phyloP scores from a whole-genome alignment of 129 eudicot species.

The Silybum marianum region DNA sequence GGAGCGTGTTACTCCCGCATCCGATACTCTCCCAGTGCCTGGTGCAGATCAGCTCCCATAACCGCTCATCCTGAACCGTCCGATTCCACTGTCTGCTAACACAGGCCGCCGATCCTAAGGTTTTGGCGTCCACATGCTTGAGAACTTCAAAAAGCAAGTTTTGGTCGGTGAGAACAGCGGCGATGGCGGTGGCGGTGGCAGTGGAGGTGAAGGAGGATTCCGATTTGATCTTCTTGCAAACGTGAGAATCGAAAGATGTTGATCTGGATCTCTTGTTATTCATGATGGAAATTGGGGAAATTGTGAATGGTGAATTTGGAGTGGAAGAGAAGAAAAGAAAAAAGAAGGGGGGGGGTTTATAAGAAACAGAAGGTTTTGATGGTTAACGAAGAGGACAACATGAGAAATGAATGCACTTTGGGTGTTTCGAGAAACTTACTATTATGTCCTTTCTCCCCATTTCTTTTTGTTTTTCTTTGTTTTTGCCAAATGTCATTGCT shows the following conservation, averaged over 20 bases:
- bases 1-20: constrained; percentile 58
- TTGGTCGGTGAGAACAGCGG: constrained; percentile 60
- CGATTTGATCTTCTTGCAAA: constrained; percentile 21
- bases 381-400: constrained; percentile 56
- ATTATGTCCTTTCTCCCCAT: constrained; percentile 36
- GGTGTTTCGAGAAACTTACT: constrained; percentile 45
- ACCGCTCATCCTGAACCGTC: constrained; percentile 75
- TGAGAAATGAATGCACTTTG: constrained; percentile 61
- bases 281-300: background rate
- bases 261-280: constrained; percentile 23
- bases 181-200: constrained; percentile 12
- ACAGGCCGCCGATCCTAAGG: constrained; percentile 68
- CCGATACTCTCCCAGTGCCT: constrained; percentile 49
- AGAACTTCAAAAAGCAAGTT: constrained; percentile 71
- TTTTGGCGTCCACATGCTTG: constrained; percentile 73
- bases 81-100: constrained; percentile 68
- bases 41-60: constrained; percentile 95
- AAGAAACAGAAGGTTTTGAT: constrained; percentile 42
- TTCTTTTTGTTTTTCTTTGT: constrained; percentile 34
- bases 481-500: constrained; percentile 29
- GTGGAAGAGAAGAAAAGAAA: background rate
- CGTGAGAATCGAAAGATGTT: background rate
- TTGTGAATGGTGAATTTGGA: background rate
- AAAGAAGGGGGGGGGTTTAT: background rate
- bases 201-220: background rate